Base-by-base conservation (phyloP, 2,329 filamentous ascomycete species). In the Arthrobotrys sphaeroides region DNA sequence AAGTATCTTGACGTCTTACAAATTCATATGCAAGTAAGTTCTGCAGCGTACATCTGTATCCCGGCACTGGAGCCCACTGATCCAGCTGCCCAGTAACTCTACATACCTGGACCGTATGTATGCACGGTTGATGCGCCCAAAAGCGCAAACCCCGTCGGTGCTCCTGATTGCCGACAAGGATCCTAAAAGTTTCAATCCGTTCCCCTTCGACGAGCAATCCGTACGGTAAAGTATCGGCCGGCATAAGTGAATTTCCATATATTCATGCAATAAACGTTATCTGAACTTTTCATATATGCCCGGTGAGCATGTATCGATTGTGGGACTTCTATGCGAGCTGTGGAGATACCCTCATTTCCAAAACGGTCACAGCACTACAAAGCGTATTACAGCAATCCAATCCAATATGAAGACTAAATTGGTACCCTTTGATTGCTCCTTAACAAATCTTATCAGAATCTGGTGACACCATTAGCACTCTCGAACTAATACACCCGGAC, bases 1-100 rank as follows among this genome's bases (percentile, higher is more conserved):
- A 40, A 31, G 33, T 49, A 36, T 45, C 45, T 33, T 53, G 43
- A 64, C 65, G 45, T 64, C 45, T 74, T 65, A 65, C 68, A 51
- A 73, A 47, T 60, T 57, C 26, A 47, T 40, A 69, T 75, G 72
- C 72, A 69, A 65, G 72, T 75, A 62, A 75, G 64, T 75, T 62
- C 26, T 69, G 53, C 70, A 68, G 49, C 62, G 47, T 45, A 60
- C 55, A 60, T 26, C 22, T 43, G 16, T 33, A 60, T 42, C 40
- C 36, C 55, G 43, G 47, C 36, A 53, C 43, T n/a, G 45, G 36
- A 60, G 40, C n/a, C 36, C 36, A 43, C 18, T 31, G 31, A 60
- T 42, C 36, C n/a, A n/a, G n/a, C n/a, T 60, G 31, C 55, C 36
- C 55, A 60, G 36, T 43, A 45, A 60, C n/a, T 18, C 55, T 31